Evolutionary conservation across 2,329 filamentous ascomycete species (phyloP), one percentile per base, ranked within the genome.

Genomic region (Cladosporium austrohemisphaericum): DNA sequence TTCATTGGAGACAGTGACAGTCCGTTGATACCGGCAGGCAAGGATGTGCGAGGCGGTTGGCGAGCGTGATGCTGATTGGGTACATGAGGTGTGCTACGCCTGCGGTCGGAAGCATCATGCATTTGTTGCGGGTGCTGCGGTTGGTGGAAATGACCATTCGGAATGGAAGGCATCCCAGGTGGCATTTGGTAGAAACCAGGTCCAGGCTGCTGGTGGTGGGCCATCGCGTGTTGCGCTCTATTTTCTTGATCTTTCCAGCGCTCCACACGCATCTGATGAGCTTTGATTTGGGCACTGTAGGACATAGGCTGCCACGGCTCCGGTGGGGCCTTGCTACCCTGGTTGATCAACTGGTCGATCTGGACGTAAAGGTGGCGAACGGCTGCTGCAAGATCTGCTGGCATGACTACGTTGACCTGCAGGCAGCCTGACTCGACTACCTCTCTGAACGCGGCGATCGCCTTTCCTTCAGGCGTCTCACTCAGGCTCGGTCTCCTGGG

Each of bases 321-420:
- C 4, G 52, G 49, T 23, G 57, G 53, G 8, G 52, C 50, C 33
- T 50, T 51, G 26, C 55, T 52, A 16, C 53, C 55, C 36, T 61
- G 59, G 37, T 66, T 65, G 57, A 66, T 65, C 32, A 66, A 52
- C 25, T 59, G 58, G 37, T 65, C 62, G 22, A 66, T 63, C 51
- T 65, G 64, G 53, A 60, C 61, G 52, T 66, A 65, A 37, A 66
- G 49, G 18, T 57, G 56, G n/a, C 57, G 52, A 19, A 64, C 54
- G 23, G 61, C 60, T 22, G 46, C 52, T n/a, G 59, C 53, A 7
- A 65, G 52, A 26, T 55, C 53, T 7, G 49, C 38, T 3, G 52
- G 52, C 20, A 57, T 19, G 6, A 52, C 36, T 9, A 51, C 56
- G 31, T 65, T 65, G 33, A 63, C 59, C 19, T 57, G 61, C 32